phyloP scores from a whole-genome alignment of 306 rosid species.

The Alnus glutinosa region DNA sequence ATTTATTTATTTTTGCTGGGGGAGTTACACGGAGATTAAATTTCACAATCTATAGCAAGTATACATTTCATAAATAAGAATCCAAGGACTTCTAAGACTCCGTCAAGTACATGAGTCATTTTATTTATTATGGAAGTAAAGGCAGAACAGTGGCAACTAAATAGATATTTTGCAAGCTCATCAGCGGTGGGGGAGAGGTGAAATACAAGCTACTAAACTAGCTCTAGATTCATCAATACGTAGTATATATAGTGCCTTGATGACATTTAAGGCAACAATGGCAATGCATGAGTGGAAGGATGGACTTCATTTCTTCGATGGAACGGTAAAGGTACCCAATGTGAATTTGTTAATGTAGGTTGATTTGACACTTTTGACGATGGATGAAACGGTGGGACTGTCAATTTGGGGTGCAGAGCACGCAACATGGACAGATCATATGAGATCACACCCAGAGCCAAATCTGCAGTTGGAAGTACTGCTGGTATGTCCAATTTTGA shows the following conservation, averaged over 20 bases:
- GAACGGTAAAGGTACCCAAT: too few species aligned
- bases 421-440: background rate
- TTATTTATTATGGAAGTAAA: background rate
- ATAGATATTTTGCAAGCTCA: too few species aligned
- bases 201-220: background rate
- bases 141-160: background rate
- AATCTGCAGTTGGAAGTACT: background rate
- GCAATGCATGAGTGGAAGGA: too few species aligned
- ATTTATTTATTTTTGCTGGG: too few species aligned
- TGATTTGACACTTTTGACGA: background rate
- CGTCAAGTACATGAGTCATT: background rate
- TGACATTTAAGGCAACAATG: too few species aligned
- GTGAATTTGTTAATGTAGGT: constrained; percentile 26
- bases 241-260: too few species aligned
- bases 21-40: too few species aligned
- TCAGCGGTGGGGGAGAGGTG: constrained; percentile 7
- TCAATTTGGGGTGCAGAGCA: background rate
- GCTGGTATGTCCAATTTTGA: constrained; percentile 25
- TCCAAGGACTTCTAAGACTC: background rate
- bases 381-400: constrained; percentile 8
- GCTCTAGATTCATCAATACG: too few species aligned
- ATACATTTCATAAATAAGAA: background rate
- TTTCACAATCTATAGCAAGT: too few species aligned
- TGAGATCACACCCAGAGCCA: background rate
- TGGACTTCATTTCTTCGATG: too few species aligned